Conservation (phyloP, 2,329 filamentous ascomycete species). For the Scleromitrula shiraiana region DNA sequence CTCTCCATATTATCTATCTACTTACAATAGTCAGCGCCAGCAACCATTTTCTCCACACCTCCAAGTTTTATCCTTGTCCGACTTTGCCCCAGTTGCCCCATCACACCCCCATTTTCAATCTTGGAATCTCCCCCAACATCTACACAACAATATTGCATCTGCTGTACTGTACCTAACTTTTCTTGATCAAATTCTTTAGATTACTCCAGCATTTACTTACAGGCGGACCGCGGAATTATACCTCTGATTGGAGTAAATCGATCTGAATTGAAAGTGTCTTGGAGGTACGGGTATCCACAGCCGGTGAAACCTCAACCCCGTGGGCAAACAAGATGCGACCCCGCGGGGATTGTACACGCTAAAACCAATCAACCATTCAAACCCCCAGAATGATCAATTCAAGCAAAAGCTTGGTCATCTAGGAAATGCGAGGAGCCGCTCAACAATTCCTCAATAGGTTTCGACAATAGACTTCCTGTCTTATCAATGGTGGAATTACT, state of each 20-base stretch:
- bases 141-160: too few species aligned
- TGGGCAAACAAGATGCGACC: constrained; percentile 1
- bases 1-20: too few species aligned
- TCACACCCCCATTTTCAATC: background rate
- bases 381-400: background rate
- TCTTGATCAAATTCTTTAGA: background rate
- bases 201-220: background rate
- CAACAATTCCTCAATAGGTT: background rate
- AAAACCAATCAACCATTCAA: background rate
- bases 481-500: constrained; percentile 8
- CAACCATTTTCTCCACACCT: constrained; percentile 4
- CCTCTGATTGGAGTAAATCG: background rate
- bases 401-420: background rate
- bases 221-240: background rate
- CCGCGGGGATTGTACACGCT: constrained; percentile 4
- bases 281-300: background rate
- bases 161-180: too few species aligned
- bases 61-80: background rate
- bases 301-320: constrained; percentile 4
- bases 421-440: background rate
- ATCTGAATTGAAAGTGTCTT: background rate
- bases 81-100: background rate
- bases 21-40: background rate
- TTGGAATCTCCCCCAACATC: background rate
- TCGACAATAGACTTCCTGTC: background rate